Conservation (phyloP, 2,329 filamentous ascomycete genomes). For the Myrmaecium sp. region DNA sequence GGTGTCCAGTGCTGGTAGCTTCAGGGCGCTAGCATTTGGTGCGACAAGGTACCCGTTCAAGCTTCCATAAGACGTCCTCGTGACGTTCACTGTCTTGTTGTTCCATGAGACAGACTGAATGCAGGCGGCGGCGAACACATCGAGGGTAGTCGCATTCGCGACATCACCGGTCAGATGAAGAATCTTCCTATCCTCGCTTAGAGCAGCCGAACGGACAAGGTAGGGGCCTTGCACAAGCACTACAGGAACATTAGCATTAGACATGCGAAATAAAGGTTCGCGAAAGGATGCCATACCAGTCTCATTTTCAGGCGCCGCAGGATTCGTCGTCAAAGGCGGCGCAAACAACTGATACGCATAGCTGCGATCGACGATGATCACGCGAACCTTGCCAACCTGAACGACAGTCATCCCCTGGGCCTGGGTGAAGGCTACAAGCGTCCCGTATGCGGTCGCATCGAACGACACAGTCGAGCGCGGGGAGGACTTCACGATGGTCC, state of each 20-base stretch:
- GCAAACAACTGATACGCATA: conserved; percentile 23
- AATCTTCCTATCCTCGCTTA: conserved; percentile 8
- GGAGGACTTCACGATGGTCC: conserved; percentile 21
- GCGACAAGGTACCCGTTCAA: conserved; percentile 15
- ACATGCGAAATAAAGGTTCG: background rate
- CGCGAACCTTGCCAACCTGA: conserved; percentile 20
- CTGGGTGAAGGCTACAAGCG: conserved; percentile 15
- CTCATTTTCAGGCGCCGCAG: conserved; percentile 21
- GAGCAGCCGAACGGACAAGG: conserved; percentile 17
- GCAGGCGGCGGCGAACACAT: conserved; percentile 18
- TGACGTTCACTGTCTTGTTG: conserved; percentile 14
- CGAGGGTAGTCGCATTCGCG: conserved; percentile 16
- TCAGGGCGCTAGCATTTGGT: conserved; percentile 10
- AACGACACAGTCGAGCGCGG: conserved; percentile 27
- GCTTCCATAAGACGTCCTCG: conserved; percentile 19
- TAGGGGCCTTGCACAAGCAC: conserved; percentile 25
- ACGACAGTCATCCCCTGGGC: conserved; percentile 17
- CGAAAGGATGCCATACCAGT: conserved; percentile 16
- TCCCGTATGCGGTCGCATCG: conserved; percentile 20
- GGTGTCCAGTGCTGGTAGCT: conserved; percentile 23
- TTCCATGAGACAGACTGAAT: conserved; percentile 21
- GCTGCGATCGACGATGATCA: conserved; percentile 20
- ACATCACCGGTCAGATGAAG: conserved; percentile 20
- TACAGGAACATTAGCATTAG: conserved; percentile 4
- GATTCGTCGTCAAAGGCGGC: conserved; percentile 21